Conservation (phyloP, 495 filamentous ascomycete species). For the Neurospora hispaniola region DNA sequence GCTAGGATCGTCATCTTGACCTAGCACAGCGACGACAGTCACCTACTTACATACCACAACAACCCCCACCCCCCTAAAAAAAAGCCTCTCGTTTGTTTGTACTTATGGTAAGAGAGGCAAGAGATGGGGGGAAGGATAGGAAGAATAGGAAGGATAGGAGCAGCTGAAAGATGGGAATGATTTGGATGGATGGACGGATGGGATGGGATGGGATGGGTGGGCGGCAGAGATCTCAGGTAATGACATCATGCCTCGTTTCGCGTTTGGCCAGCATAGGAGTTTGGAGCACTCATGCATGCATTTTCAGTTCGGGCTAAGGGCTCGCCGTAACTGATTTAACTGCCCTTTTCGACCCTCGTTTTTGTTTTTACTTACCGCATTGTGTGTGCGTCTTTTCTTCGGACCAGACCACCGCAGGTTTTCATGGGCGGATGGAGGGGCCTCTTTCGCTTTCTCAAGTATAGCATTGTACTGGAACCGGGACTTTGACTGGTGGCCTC, state of each 20-base stretch:
- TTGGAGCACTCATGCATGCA: slow-evolving; percentile 8
- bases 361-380: neutral
- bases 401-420: neutral
- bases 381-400: neutral
- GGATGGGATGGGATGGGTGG: neutral
- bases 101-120: neutral
- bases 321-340: neutral
- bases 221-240: neutral
- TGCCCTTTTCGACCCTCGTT: slow-evolving; percentile 2
- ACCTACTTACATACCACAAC: neutral
- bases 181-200: neutral
- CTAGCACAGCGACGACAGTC: neutral
- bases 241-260: slow-evolving; percentile 5
- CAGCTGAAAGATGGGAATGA: neutral
- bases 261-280: slow-evolving; percentile 21
- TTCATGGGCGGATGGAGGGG: neutral
- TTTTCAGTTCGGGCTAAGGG: slow-evolving; percentile 1
- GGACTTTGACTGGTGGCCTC: neutral
- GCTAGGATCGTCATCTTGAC: neutral
- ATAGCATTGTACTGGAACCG: neutral
- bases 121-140: neutral
- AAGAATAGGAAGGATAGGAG: neutral
- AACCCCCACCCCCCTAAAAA: neutral
- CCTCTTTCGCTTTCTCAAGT: neutral
- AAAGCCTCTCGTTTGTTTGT: neutral